Evolutionary conservation across 1,139 yeast genomes (phyloP), one percentile per base, ranked within the genome.

Genomic region (Debaryomyces sp.): DNA sequence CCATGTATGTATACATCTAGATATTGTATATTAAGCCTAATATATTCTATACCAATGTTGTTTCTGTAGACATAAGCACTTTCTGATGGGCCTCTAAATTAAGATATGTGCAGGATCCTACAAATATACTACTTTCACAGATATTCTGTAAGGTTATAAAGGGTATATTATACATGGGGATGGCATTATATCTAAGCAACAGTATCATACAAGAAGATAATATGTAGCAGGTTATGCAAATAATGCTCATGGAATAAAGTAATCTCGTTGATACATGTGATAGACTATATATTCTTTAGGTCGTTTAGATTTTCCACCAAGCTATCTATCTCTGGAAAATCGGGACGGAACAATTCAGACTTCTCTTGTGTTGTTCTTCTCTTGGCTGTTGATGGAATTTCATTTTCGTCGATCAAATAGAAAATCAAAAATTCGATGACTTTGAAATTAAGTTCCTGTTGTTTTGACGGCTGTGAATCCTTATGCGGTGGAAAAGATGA

Each of bases 1-100:
- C 96, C 96, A 90, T 89, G 68, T 87, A 89, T 45, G 83, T 81
- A 56, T 85, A 76, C 97, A 91, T 90, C 33, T 35, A 26, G 39
- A 36, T 10, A 22, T 17, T n/a, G 36, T 29, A 15, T 24, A 22
- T 18, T 24, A 24, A 8, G n/a, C 15, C 12, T 39, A 13, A 15
- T 9, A 10, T 17, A 39, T 10, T 15, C 21, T 15, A 39, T 27
- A 27, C 17, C 23, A 24, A 18, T 38, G 30, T 10, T 39, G 32
- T 41, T 41, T 33, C 18, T 15, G 9, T 9, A 35, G n/a, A 21
- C 26, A 22, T 35, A 27, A 27, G 21, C 38, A 12, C 27, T 12
- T 35, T 21, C 26, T 12, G 37, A 34, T 35, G 38, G 35, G 9
- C 38, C 21, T 35, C 38, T 21, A 13, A 5, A 12, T 3, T 21